Evolutionary conservation across 106 monocot genomes (phyloP), one percentile per base, ranked within the genome.

Genomic region (Dendrobium chrysotoxum): DNA sequence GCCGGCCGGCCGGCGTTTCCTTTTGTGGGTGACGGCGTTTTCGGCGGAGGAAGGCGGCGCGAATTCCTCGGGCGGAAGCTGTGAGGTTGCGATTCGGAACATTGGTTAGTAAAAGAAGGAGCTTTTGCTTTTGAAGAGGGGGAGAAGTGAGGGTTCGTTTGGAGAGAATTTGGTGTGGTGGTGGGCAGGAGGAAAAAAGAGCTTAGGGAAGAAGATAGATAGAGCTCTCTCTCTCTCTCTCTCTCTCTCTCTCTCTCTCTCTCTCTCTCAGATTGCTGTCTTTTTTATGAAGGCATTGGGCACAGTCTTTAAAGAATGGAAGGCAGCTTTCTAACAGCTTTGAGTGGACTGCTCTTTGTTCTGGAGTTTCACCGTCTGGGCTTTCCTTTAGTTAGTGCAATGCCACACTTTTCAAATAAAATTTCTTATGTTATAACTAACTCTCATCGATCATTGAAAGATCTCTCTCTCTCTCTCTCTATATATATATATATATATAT

Each of bases 1-100:
- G 76, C 91, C 91, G 44, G 91, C 91, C 3, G 91, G 91, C 17
- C 91, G 55, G 30, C 91, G 80, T 53, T 91, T 91, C 81, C 53
- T 81, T 78, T 91, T 91, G 53, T 28, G 25, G 82, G 70, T 28
- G 72, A 28, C 76, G 53, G 39, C 38, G 72, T 38, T 46, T 18
- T 28, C 41, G 77, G 12, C 28, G 54, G 13, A 17, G 42, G 21
- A 28, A 40, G 28, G 39, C 9, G 45, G 25, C 1, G 46, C 53
- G 47, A 42, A 10, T 39, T 79, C 41, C 17, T 25, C 28, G 0
- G 66, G 74, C 54, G 7, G 45, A 46, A 4, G 40, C 15, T 10
- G 40, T 30, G 8, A 40, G 23, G 64, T 4, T 42, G 76, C 2
- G 45, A 76, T 76, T 76, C 1, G 3, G 76, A 47, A 76, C 76